phyloP scores from a whole-genome alignment of 805 yeast species.

The Sugiyamaella qingdaonensis region DNA sequence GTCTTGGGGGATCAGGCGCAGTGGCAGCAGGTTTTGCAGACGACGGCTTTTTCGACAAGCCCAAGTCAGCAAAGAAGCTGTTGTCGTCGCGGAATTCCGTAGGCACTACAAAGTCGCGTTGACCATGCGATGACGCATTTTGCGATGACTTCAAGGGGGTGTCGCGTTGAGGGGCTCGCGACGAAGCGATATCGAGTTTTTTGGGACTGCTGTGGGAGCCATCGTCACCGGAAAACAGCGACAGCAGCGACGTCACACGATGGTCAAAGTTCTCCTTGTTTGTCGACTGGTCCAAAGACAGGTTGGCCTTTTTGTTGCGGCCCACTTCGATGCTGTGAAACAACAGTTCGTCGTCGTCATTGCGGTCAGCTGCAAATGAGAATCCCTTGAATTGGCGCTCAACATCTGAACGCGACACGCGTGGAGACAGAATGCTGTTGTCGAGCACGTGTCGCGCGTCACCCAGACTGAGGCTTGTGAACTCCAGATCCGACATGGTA shows the following conservation, averaged over 20 bases:
- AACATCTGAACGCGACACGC: conserved; percentile 9
- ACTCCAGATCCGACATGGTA: conserved; percentile 6
- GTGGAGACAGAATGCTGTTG: conserved; percentile 15
- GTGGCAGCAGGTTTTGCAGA: not conserved
- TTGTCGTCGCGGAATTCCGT: conserved; percentile 19
- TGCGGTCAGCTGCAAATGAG: conserved; percentile 8
- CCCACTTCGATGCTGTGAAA: conserved; percentile 11
- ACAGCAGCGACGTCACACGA: not conserved
- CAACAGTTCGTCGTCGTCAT: conserved; percentile 7
- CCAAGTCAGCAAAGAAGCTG: conserved; percentile 11
- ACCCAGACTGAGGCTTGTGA: conserved; percentile 1
- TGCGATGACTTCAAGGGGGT: too few relatives aligned
- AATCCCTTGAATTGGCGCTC: conserved; percentile 14
- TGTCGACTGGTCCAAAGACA: not conserved
- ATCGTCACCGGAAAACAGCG: not conserved
- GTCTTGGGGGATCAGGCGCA: conserved; percentile 1
- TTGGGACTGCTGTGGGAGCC: conserved; percentile 3
- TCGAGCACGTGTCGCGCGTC: not conserved
- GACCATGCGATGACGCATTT: not conserved
- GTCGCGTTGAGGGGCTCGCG: too few relatives aligned
- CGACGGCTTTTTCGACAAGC: not conserved
- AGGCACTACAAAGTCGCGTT: conserved; percentile 16
- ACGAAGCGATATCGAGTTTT: not conserved
- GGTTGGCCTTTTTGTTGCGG: conserved; percentile 3
- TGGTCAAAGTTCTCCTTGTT: not conserved